Evolutionary conservation across 371 early-diverging fungal species (phyloP).

Genomic region (Mortierella sp.): DNA sequence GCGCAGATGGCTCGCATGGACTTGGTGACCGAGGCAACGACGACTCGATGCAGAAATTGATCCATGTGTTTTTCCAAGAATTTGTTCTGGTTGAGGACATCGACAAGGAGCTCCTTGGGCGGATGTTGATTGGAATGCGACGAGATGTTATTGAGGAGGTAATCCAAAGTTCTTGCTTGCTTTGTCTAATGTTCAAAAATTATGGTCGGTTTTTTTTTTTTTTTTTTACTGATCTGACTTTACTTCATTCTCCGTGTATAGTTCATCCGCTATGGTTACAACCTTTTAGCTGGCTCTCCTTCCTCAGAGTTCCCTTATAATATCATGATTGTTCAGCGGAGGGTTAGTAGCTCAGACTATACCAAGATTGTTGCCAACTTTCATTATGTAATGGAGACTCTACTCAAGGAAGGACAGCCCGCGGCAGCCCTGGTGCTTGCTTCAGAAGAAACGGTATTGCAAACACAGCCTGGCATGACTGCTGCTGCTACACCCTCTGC

Average conservation of each 20-base stretch:
- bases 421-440: slow-evolving; percentile 15
- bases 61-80: slow-evolving; percentile 64
- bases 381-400: slow-evolving; percentile 63
- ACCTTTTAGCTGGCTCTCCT: slow-evolving; percentile 27
- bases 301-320: slow-evolving; percentile 57
- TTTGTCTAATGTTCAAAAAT: neutral
- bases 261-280: slow-evolving; percentile 53
- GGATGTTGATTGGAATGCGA: slow-evolving; percentile 46
- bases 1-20: neutral
- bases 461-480: neutral
- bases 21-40: slow-evolving; percentile 24
- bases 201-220: too few species aligned
- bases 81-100: slow-evolving; percentile 59
- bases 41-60: slow-evolving; percentile 58
- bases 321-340: slow-evolving; percentile 54
- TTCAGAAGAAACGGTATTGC: slow-evolving; percentile 13
- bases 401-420: slow-evolving; percentile 57
- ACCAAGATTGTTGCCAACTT: slow-evolving; percentile 61
- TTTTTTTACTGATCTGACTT: too few species aligned
- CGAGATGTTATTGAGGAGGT: slow-evolving; percentile 49
- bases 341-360: slow-evolving; percentile 34
- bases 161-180: neutral
- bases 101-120: slow-evolving; percentile 51
- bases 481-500: slow-evolving; percentile 26
- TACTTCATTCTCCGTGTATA: slow-evolving; percentile 7